These are phyloP conservation scores for Saturnispora saitoi DNA, from an alignment of 805 yeast species.

Conservation along the genomic window DNA sequence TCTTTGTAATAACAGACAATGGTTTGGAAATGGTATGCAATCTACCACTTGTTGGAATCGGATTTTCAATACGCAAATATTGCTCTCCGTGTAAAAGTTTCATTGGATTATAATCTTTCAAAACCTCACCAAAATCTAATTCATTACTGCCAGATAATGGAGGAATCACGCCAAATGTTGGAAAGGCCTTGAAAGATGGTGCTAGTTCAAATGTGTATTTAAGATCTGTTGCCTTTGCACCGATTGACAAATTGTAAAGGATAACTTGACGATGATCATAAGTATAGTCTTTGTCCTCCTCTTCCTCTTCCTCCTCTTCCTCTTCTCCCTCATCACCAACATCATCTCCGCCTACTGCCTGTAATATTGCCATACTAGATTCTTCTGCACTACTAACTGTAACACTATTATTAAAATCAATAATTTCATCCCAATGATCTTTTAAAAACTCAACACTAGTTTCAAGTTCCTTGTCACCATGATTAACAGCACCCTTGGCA, in stretches of 20 bases:
- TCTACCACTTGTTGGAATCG: conserved; percentile 65
- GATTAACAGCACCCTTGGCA: conserved; percentile 71
- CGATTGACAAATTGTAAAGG: conserved; percentile 82
- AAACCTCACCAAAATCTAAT: conserved; percentile 47
- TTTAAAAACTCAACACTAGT: conserved; percentile 59
- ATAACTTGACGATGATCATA: conserved; percentile 66
- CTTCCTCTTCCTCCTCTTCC: conserved; percentile 37
- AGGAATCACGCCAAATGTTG: conserved; percentile 86
- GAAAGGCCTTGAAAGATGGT: conserved; percentile 73
- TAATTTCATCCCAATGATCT: conserved; percentile 57
- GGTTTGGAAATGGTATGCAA: conserved; percentile 58
- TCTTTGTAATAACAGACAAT: conserved; percentile 68
- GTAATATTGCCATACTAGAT: conserved; percentile 70
- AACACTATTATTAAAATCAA: conserved; percentile 50
- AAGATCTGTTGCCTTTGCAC: conserved; percentile 71
- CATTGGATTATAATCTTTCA: conserved; percentile 83
- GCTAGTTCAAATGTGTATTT: conserved; percentile 72
- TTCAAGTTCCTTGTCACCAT: conserved; percentile 33
- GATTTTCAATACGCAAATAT: conserved; percentile 67
- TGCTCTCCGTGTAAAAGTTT: conserved; percentile 92
- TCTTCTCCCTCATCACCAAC: conserved; percentile 39
- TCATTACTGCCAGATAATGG: conserved; percentile 57
- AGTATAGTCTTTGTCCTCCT: conserved; percentile 38
- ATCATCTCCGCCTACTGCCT: conserved; percentile 45
- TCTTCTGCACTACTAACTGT: conserved; percentile 61